Evolutionary conservation across 2,329 filamentous ascomycete species (phyloP).

Genomic region (Ceratocystis papillata): DNA sequence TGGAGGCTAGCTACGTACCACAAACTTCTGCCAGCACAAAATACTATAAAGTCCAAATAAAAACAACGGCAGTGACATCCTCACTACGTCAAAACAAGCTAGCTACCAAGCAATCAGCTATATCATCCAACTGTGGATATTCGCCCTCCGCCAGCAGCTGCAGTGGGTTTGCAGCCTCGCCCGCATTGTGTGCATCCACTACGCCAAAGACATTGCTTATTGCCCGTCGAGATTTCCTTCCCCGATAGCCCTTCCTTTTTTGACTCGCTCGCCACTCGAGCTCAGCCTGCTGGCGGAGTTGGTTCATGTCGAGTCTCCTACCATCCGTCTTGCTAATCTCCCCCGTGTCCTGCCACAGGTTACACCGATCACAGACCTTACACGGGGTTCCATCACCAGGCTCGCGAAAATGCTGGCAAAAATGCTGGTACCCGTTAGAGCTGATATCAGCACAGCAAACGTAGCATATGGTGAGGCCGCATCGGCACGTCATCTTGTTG

Average conservation of each 20-base stretch:
- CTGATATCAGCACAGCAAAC: constrained; percentile 71
- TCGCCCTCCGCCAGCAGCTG: background rate
- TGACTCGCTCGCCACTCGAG: background rate
- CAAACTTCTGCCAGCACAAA: no score
- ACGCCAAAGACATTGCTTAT: background rate
- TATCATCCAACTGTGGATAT: background rate
- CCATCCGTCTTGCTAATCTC: constrained; percentile 50
- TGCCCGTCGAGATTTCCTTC: background rate
- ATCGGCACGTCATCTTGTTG: constrained; percentile 93
- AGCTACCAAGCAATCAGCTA: background rate
- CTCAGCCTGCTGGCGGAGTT: background rate
- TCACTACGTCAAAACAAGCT: background rate
- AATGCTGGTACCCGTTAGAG: constrained; percentile 77
- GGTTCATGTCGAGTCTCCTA: constrained; percentile 26
- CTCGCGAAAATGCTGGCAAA: constrained; percentile 87
- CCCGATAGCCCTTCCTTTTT: background rate
- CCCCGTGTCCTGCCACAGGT: constrained; percentile 64
- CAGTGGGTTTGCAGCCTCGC: background rate
- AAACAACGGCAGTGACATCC: background rate
- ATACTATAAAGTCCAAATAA: no score
- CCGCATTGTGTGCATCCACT: background rate
- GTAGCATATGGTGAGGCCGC: constrained; percentile 97
- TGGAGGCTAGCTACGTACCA: no score
- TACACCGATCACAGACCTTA: constrained; percentile 67
- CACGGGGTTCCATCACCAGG: constrained; percentile 57